A percentile compares a stretch with the other conserved stretches of the same genome.
phyloP scores from a whole-genome alignment of 176 grass and related monocot genomes.

The Triticum dicoccoides region DNA sequence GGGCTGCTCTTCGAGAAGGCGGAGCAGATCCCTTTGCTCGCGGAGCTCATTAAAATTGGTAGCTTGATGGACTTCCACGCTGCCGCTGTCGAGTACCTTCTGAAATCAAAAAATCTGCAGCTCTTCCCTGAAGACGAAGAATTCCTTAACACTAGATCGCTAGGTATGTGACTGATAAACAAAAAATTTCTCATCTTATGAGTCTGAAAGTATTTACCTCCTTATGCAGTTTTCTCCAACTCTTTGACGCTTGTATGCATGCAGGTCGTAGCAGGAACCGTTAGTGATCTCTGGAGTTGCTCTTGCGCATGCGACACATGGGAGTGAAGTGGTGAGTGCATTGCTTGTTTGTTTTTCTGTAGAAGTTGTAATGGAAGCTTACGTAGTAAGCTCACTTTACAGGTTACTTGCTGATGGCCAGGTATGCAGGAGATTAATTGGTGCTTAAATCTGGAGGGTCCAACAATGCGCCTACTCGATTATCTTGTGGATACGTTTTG shows the following conservation, averaged over 20 bases:
- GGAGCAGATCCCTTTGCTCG: slow-evolving; percentile 41
- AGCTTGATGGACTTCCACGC: slow-evolving; percentile 54
- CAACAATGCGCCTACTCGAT: background rate
- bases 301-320: background rate
- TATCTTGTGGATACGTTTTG: background rate
- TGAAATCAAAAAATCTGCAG: slow-evolving; percentile 67
- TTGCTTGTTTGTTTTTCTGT: background rate
- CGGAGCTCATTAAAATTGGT: slow-evolving; percentile 47
- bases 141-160: slow-evolving; percentile 19
- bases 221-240: background rate
- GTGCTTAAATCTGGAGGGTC: background rate
- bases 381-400: background rate
- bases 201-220: background rate
- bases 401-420: background rate
- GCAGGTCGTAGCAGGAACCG: background rate
- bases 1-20: slow-evolving; percentile 60
- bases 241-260: background rate
- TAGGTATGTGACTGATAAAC: background rate
- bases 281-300: background rate
- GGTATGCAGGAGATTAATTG: background rate
- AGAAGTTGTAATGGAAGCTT: background rate
- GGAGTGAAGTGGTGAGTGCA: background rate
- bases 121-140: slow-evolving; percentile 59
- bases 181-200: background rate
- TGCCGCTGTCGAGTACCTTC: slow-evolving; percentile 44